A percentile compares a stretch with the other conserved stretches of the same genome.
Conservation (phyloP, 176 grass and related monocot genomes). For the Oryza officinalis region DNA sequence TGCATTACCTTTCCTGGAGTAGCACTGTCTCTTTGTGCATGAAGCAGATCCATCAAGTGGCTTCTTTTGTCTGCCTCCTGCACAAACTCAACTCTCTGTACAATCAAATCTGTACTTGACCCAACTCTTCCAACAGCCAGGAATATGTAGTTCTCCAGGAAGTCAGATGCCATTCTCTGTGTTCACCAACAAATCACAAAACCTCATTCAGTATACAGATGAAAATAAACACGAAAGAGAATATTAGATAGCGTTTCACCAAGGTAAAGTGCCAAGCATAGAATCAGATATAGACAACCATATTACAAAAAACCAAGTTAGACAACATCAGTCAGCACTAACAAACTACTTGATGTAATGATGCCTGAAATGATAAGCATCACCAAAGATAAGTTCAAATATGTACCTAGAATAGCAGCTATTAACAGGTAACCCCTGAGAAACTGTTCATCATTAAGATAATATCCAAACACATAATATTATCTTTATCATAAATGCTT, state of each 20-base stretch:
- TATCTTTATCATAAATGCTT: background rate
- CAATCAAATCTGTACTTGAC: conserved; percentile 93
- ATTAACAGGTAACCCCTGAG: background rate
- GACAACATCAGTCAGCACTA: conserved; percentile 7
- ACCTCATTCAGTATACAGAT: conserved; percentile 13
- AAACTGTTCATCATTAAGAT: background rate
- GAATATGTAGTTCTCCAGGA: conserved; percentile 91
- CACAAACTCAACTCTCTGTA: conserved; percentile 91
- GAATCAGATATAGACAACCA: background rate
- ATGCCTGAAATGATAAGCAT: conserved; percentile 1
- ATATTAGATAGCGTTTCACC: background rate
- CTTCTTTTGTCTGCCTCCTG: conserved; percentile 96
- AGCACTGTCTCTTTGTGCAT: conserved; percentile 84
- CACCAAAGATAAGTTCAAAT: background rate
- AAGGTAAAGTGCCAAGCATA: background rate
- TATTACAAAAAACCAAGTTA: background rate
- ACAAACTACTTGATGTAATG: background rate
- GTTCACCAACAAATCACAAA: conserved; percentile 28
- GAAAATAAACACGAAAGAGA: background rate
- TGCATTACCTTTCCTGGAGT: conserved; percentile 63
- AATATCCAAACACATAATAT: background rate
- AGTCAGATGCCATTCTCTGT: conserved; percentile 95
- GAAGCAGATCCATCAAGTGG: conserved; percentile 94
- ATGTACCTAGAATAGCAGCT: background rate
- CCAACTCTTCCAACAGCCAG: conserved; percentile 99